Percentiles rank a stretch among this genome's conserved stretches.
Conservation (phyloP, 1,284 basidiomycete species). For the Cryptococcus sp. region DNA sequence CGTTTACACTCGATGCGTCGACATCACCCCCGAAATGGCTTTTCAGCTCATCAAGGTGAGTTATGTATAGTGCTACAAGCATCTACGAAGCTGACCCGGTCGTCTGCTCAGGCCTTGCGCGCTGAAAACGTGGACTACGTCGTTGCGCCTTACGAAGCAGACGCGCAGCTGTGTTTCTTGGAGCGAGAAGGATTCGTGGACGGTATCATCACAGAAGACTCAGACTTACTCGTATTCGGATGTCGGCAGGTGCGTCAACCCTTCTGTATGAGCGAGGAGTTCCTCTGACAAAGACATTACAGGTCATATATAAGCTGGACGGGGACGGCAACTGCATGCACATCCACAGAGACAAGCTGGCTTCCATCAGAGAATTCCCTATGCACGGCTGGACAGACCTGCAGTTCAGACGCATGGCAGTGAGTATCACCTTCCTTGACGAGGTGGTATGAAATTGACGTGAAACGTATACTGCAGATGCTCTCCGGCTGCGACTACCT, state of each 20-base stretch:
- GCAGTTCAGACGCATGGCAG: slow-evolving; percentile 90
- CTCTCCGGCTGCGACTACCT: slow-evolving; percentile 97
- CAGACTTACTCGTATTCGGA: slow-evolving; percentile 95
- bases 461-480: slow-evolving; percentile 59
- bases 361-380: slow-evolving; percentile 70
- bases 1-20: slow-evolving; percentile 84
- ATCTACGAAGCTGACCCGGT: too few species aligned
- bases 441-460: background rate
- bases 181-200: slow-evolving; percentile 82
- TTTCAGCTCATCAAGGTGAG: slow-evolving; percentile 92
- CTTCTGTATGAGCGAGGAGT: background rate
- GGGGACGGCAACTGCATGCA: slow-evolving; percentile 72
- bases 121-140: slow-evolving; percentile 79
- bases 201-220: slow-evolving; percentile 96
- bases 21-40: slow-evolving; percentile 97
- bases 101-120: slow-evolving; percentile 66
- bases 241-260: slow-evolving; percentile 69
- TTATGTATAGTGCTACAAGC: slow-evolving; percentile 1
- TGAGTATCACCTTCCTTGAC: slow-evolving; percentile 29
- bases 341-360: slow-evolving; percentile 77
- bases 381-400: slow-evolving; percentile 84
- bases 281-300: background rate
- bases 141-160: slow-evolving; percentile 98
- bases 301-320: slow-evolving; percentile 77
- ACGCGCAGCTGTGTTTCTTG: slow-evolving; percentile 92